A percentile compares a stretch with the other conserved stretches of the same genome.
phyloP scores from a whole-genome alignment of 225 moss, liverwort and hornwort genomes.

The Pleurozium schreberi region DNA sequence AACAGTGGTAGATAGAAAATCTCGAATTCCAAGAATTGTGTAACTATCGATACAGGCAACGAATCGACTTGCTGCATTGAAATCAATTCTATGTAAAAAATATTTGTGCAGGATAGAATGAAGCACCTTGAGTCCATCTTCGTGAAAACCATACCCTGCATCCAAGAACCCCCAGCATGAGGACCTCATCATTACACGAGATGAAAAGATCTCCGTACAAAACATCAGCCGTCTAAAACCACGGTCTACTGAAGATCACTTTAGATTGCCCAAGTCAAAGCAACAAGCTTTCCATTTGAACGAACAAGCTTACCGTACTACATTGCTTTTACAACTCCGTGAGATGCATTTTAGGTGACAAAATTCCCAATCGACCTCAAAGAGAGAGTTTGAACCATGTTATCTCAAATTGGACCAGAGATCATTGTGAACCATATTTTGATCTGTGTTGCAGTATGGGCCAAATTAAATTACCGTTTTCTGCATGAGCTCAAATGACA shows the following conservation, averaged over 20 bases:
- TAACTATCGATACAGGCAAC: neutral
- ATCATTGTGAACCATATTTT: neutral
- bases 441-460: too few relatives aligned
- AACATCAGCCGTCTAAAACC: neutral
- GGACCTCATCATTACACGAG: neutral
- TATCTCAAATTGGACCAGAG: neutral
- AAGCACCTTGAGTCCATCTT: conserved; percentile 68
- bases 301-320: neutral
- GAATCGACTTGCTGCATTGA: neutral
- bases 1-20: neutral
- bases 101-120: neutral
- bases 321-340: neutral
- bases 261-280: neutral
- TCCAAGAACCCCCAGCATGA: neutral
- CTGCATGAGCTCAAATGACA: neutral
- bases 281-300: neutral
- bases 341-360: neutral
- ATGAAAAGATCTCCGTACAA: neutral
- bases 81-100: neutral
- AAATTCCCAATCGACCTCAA: neutral
- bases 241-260: neutral
- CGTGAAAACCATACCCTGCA: conserved; percentile 76
- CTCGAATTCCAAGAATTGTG: neutral
- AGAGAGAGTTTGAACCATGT: neutral
- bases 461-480: neutral